Evolutionary conservation across 192 early-diverging fungal species (phyloP), one percentile per base, ranked within the genome.

Genomic region (Coemansia sp.): DNA sequence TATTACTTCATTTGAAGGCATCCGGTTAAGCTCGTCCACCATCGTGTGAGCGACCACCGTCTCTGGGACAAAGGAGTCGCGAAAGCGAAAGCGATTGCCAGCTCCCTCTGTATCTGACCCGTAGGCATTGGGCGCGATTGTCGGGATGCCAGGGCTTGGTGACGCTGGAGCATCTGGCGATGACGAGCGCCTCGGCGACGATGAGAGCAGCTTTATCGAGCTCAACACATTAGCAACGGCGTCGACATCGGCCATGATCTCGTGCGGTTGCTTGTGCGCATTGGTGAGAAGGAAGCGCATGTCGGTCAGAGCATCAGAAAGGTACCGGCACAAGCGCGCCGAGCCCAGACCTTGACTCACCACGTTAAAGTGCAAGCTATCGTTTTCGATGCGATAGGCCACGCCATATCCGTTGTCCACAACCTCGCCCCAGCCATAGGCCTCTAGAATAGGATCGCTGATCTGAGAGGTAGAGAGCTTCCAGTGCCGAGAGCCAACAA

Each of bases 261-360:
- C 75, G 48, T 83, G 80, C n/a, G 80, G 75, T 69, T 75, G 75
- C 72, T 75, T 74, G 72, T 83, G 80, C 15, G 80, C 69, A 12
- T 77, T 83, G 72, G 71, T 70, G 10, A 83, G 72, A 66, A 83
- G 53, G 51, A 83, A 77, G 65, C 82, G 76, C 90, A 92, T 92
- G 66, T 93, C 91, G 67, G 84, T 70, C 62, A 93, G 77, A 4
- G 90, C 90, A 62, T 89, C 88, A 5, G 78, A 67, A 31, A 93
- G 61, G 61, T 88, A 86, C 70, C 77, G 82, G 65, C 86, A 71
- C 76, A 93, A 72, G 20, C 77, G 84, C 48, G 86, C 78, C 55
- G 78, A 70, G 17, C 81, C 78, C 55, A 85, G 63, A 45, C 69
- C 34, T 61, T 78, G 78, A 64, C 80, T 82, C 31, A 77, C 76